Evolutionary conservation across 2,329 filamentous ascomycete genomes (phyloP).

Genomic region (Fusarium sp.): DNA sequence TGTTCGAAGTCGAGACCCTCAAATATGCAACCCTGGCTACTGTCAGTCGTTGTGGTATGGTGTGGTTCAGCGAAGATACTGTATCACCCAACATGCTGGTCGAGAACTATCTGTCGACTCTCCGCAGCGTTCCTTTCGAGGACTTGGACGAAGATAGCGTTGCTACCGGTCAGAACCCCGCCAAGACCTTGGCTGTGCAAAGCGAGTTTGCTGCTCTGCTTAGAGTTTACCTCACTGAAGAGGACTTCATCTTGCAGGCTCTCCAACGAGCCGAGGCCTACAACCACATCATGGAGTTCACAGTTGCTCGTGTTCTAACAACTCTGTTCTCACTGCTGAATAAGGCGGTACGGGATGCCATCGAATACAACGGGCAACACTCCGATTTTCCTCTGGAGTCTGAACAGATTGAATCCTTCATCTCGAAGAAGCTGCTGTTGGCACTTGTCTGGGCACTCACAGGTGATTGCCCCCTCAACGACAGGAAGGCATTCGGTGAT

Average conservation of each 20-base stretch:
- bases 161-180: slow-evolving; percentile 80
- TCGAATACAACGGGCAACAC: slow-evolving; percentile 97
- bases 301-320: slow-evolving; percentile 87
- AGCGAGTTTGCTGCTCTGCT: slow-evolving; percentile 84
- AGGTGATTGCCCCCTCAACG: slow-evolving; percentile 89
- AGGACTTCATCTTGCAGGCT: slow-evolving; percentile 85
- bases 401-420: slow-evolving; percentile 89
- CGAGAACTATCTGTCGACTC: slow-evolving; percentile 86
- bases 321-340: slow-evolving; percentile 97
- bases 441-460: slow-evolving; percentile 96
- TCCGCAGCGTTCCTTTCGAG: slow-evolving; percentile 89
- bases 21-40: slow-evolving; percentile 98
- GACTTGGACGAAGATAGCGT: slow-evolving; percentile 95
- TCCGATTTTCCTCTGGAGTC: slow-evolving; percentile 92
- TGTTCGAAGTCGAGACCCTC: slow-evolving; percentile 99
- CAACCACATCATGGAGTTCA: slow-evolving; percentile 99
- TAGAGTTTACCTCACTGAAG: slow-evolving; percentile 79
- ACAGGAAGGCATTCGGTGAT: slow-evolving; percentile 92
- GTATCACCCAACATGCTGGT: slow-evolving; percentile 95
- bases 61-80: slow-evolving; percentile 99
- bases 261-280: slow-evolving; percentile 83
- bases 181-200: slow-evolving; percentile 85
- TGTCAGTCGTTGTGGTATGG: slow-evolving; percentile 99
- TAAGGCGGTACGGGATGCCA: slow-evolving; percentile 90
- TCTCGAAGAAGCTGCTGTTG: slow-evolving; percentile 94